phyloP scores from a whole-genome alignment of 2,329 filamentous ascomycete genomes.

The Bipolaris victoriae region DNA sequence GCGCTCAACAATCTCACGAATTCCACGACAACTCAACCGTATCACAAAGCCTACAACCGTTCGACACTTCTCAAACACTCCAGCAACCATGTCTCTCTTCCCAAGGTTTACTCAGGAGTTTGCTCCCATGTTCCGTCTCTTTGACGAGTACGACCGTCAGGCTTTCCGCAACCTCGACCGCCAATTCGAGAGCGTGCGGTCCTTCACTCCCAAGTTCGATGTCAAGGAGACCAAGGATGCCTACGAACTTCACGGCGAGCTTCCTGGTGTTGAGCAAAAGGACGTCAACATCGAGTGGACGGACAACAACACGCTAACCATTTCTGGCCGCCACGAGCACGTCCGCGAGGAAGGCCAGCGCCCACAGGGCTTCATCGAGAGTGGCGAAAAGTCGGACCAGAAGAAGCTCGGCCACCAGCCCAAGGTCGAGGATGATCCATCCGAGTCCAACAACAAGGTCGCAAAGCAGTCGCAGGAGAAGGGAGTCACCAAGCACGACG shows the following conservation, averaged over 20 bases:
- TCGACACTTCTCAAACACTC: conserved; percentile 31
- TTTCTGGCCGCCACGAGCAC: conserved; percentile 73
- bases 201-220: conserved; percentile 80
- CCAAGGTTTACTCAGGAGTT: conserved; percentile 51
- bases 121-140: conserved; percentile 55
- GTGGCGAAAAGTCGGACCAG: conserved; percentile 23
- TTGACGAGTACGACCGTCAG: conserved; percentile 55
- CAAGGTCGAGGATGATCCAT: conserved; percentile 69
- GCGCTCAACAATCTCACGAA: conserved; percentile 39
- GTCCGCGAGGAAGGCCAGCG: conserved; percentile 63
- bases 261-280: conserved; percentile 76
- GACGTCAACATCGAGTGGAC: conserved; percentile 80
- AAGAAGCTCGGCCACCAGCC: conserved; percentile 51
- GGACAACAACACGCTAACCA: conserved; percentile 73
- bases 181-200: conserved; percentile 47
- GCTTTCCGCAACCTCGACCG: conserved; percentile 37
- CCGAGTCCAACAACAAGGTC: conserved; percentile 32
- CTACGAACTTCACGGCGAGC: conserved; percentile 81
- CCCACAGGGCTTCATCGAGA: conserved; percentile 57
- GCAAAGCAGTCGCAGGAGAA: conserved; percentile 44
- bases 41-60: conserved; percentile 35
- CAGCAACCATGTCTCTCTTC: conserved; percentile 51
- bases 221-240: conserved; percentile 70
- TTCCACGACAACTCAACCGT: conserved; percentile 41
- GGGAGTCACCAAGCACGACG: conserved; percentile 48